Base-by-base conservation (phyloP, 129 eudicot species). In the Pittosporum tobira region DNA sequence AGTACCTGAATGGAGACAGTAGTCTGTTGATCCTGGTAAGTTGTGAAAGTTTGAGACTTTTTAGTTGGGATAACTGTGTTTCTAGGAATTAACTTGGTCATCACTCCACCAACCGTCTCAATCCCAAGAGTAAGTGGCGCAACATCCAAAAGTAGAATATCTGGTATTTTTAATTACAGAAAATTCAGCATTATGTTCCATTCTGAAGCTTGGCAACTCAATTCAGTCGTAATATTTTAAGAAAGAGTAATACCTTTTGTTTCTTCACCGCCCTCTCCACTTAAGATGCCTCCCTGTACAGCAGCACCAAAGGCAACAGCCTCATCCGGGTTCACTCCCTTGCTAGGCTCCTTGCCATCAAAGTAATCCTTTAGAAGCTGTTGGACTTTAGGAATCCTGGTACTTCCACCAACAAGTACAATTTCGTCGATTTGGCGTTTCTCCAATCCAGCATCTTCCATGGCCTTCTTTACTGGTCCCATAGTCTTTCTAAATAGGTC, bases 221-320 rank as follows among this genome's bases (percentile, higher is more conserved):
- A 37, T 19, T 9, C n/a, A 24, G 6, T 38, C 8, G 38, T 15
- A 14, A 26, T 26, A 26, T 15, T 51, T 30, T 28, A 3, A 44
- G 30, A 54, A 31, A 12, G 43, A 57, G 30, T 10, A 5, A 11
- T 72, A 84, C 89, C 86, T 85, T 78, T 85, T 28, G 82, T 82
- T 51, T 82, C 95, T 36, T 86, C 95, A 40, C 95, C 91, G 21
- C 93, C 96, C 69, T 87, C 96, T 53, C 95, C 95, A 16, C 95
- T 87, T 68, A 87, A 59, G 68, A 87, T 82, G 36, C 82, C 86
- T 51, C 87, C 95, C 63, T 79, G 88, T 3, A 87, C 93, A 28
- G 95, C 91, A 46, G 95, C 95, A 69, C 95, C 95, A 53, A n/a
- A 82, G 24, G 95, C 88, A 24, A 87, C 88, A n/a, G 95, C 93